Evolutionary conservation across 257 asterid species (phyloP), one percentile per base, ranked within the genome.

Genomic region (Penstemon newberryi): DNA sequence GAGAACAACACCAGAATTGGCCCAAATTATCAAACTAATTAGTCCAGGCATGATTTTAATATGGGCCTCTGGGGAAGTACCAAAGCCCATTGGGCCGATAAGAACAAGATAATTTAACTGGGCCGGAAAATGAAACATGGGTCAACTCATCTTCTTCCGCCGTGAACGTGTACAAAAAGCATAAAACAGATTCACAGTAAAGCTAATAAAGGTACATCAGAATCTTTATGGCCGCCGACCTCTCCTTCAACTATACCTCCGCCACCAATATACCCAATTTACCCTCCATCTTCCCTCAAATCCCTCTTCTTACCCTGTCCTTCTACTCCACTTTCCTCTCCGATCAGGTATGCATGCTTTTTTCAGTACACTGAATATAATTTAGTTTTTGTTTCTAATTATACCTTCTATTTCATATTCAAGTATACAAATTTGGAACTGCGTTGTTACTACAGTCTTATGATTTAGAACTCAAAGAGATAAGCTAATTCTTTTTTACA

Each of bases 171-270:
- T 72, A 52, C 46, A 78, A 56, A 36, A 7, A 18, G 43, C 54
- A 11, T 56, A 37, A 6, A 60, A 63, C 38, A 37, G 57, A 11
- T 10, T 7, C 0, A 55, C 15, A 37, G 37, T 70, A 60, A 56
- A 47, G 66, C 64, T 56, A 66, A 72, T 59, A 46, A 54, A 60
- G 56, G 67, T 60, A 63, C 75, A 67, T 5, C 72, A 50, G 87
- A 69, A 82, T 82, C 86, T 79, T 78, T 85, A 85, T 87, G 91
- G 95, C 91, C 83, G 65, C 75, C 76, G 65, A 77, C 75, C 84
- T 78, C 66, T 47, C 39, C 75, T 65, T 50, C 86, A 62, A 63
- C 78, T 39, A 33, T 52, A 63, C 74, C 72, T 67, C 72, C 60
- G 66, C 60, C 53, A 60, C 70, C 71, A 72, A 15, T 54, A 65